Evolutionary conservation across 495 filamentous ascomycete species (phyloP), one percentile per base, ranked within the genome.

Genomic region (Penicillium paxilli): DNA sequence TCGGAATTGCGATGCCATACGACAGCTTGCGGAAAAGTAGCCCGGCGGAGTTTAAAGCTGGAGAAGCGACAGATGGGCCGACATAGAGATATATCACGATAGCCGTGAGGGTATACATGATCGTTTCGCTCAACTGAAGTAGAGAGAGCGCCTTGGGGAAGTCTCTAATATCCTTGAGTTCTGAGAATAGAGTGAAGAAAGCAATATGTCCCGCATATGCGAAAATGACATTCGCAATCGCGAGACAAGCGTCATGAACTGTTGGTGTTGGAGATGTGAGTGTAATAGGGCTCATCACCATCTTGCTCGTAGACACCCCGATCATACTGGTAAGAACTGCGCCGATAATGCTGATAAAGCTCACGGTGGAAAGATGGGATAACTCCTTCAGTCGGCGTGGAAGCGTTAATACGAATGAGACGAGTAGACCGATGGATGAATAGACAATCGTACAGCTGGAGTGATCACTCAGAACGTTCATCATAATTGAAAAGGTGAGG

Each of bases 161-260:
- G 56, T 86, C 80, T n/a, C 64, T 58, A 2, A 84, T 82, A 0
- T 80, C 79, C 57, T 82, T 79, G 71, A 90, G 80, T 64, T 91
- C 87, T 42, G 83, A 82, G 63, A 87, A 86, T 62, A 91, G 83
- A 40, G 73, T 80, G 72, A 90, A 87, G 64, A 88, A 84, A 62
- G 85, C 78, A 59, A 87, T 71, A 76, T 88, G 76, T 48, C 86
- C 71, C 71, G 85, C 80, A 64, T 65, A 67, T 12, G 70, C 63
- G 51, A 70, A 67, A 8, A 67, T 52, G 16, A 68, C 49, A 40
- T 68, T 65, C n/a, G 65, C 58, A 22, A 66, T 44, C 7, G 60
- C 65, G 19, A 68, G 58, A 23, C 55, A 70, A 80, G 85, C 33
- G 85, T 71, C 20, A 77, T 81, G 28, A 1, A 67, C 47, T 7